Percentiles rank a stretch among this genome's conserved stretches.
These are phyloP conservation scores for Dictyostelium gargantuum DNA, from an alignment of 208 protist species.

Conservation along the genomic window DNA sequence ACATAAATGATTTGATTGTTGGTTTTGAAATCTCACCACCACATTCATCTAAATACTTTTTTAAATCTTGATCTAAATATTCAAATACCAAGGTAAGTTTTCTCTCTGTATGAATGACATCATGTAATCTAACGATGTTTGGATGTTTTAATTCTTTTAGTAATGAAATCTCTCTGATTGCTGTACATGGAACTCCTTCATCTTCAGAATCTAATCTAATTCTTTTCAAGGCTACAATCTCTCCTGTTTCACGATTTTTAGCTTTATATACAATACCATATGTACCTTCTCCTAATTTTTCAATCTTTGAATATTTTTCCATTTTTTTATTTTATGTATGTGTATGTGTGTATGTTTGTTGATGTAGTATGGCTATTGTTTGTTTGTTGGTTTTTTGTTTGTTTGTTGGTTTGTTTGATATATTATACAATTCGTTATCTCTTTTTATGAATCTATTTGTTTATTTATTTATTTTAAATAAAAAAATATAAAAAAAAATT, in stretches of 20 bases:
- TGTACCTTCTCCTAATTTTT: slow-evolving; percentile 83
- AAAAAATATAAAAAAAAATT: background rate
- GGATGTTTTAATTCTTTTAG: slow-evolving; percentile 88
- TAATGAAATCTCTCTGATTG: slow-evolving; percentile 90
- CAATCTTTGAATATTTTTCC: slow-evolving; percentile 82
- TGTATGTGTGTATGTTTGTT: too few species aligned
- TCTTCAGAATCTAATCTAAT: slow-evolving; percentile 89
- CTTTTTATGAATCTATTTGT: background rate
- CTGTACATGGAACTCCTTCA: slow-evolving; percentile 89
- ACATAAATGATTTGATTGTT: slow-evolving; percentile 73
- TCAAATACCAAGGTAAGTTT: slow-evolving; percentile 89
- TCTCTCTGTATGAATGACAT: slow-evolving; percentile 86
- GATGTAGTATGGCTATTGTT: too few species aligned
- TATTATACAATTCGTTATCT: too few species aligned
- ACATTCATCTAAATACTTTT: slow-evolving; percentile 84
- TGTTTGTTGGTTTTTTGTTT: too few species aligned
- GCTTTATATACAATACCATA: slow-evolving; percentile 85
- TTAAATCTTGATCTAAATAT: slow-evolving; percentile 88
- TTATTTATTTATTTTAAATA: background rate
- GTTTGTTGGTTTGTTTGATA: too few species aligned
- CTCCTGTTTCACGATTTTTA: slow-evolving; percentile 79
- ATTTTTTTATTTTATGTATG: slow-evolving; percentile 33
- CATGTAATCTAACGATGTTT: slow-evolving; percentile 86
- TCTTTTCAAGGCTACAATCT: slow-evolving; percentile 89
- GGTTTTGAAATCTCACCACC: slow-evolving; percentile 30